Evolutionary conservation across 2,329 filamentous ascomycete genomes (phyloP).

Genomic region (Cladosporium sp.): DNA sequence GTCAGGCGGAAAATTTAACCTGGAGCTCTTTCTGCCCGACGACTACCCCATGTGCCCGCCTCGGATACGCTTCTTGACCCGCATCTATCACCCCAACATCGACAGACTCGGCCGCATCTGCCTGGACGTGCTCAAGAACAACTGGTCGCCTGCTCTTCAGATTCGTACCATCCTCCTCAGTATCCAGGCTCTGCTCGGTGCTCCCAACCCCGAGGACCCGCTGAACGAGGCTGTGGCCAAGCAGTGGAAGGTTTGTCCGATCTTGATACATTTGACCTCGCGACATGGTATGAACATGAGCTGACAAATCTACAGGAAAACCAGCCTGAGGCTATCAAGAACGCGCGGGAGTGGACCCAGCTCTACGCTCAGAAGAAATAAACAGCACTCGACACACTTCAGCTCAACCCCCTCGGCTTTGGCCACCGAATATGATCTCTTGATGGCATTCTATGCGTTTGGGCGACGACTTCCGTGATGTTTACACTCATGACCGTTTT

Average conservation of each 20-base stretch:
- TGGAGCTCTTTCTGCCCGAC: conserved; percentile 95
- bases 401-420: neutral
- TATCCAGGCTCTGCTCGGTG: conserved; percentile 92
- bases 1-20: conserved; percentile 80
- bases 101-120: conserved; percentile 97
- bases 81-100: conserved; percentile 99
- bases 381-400: conserved; percentile 1
- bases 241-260: conserved; percentile 67
- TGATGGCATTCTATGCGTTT: conserved; percentile 9
- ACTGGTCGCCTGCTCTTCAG: conserved; percentile 97
- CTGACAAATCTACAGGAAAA: conserved; percentile 56
- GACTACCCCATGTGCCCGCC: conserved; percentile 99
- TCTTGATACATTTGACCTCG: neutral
- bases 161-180: conserved; percentile 98
- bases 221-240: conserved; percentile 96
- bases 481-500: neutral
- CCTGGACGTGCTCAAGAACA: conserved; percentile 95
- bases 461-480: conserved; percentile 5
- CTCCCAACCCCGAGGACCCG: conserved; percentile 97
- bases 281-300: neutral
- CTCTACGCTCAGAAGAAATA: conserved; percentile 58
- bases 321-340: conserved; percentile 85
- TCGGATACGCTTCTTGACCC: conserved; percentile 97
- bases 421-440: neutral
- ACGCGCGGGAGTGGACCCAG: conserved; percentile 86